Conservation (phyloP, 768 basidiomycete genomes). For the Chalciporus piperatus region DNA sequence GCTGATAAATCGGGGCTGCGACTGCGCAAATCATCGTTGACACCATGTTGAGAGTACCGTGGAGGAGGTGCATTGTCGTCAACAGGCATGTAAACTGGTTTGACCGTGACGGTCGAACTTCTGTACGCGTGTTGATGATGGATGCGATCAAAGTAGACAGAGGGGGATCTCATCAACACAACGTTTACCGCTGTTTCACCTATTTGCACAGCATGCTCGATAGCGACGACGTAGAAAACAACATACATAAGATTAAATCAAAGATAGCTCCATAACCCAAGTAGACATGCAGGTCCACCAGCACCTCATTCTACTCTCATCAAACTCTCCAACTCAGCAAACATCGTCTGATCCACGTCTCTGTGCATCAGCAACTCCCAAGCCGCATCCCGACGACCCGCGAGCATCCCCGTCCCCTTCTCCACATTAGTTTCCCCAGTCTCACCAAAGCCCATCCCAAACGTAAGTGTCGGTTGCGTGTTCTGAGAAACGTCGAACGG, state of each 20-base stretch:
- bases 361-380: conserved; percentile 71
- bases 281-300: neutral
- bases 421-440: conserved; percentile 62
- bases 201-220: neutral
- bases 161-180: conserved; percentile 12
- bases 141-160: conserved; percentile 1
- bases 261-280: neutral
- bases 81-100: conserved; percentile 24
- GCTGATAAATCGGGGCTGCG: conserved; percentile 20
- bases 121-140: neutral
- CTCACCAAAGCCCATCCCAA: conserved; percentile 86
- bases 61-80: conserved; percentile 59
- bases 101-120: neutral
- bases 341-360: conserved; percentile 73
- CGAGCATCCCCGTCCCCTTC: conserved; percentile 72
- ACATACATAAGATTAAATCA: conserved; percentile 11
- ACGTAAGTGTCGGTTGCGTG: conserved; percentile 59
- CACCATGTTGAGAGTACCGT: conserved; percentile 54
- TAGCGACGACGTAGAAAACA: neutral
- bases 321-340: conserved; percentile 77
- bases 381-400: conserved; percentile 65
- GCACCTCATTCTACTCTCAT: conserved; percentile 55
- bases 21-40: conserved; percentile 18
- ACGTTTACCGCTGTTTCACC: neutral
- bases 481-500: conserved; percentile 66